These are phyloP conservation scores for Anisodus acutangulus DNA, from an alignment of 257 asterid genomes.

Conservation along the genomic window DNA sequence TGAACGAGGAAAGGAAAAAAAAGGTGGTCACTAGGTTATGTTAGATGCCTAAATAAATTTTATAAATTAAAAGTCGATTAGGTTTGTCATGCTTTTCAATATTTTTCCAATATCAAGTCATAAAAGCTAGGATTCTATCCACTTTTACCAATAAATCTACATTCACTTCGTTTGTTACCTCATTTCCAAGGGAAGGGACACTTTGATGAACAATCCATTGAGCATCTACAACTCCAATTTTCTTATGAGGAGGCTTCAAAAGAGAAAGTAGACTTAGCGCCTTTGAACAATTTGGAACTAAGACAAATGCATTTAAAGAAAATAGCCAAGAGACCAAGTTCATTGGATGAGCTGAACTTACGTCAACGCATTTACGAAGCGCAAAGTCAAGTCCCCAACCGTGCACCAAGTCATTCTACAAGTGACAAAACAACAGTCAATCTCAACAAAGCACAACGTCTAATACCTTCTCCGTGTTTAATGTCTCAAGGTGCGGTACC, in stretches of 20 bases:
- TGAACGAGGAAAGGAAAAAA: slow-evolving; percentile 13
- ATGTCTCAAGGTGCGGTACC: slow-evolving; percentile 44
- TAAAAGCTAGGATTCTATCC: neutral
- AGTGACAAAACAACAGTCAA: slow-evolving; percentile 1
- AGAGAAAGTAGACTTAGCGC: slow-evolving; percentile 4
- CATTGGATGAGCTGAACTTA: slow-evolving; percentile 31
- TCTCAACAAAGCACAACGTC: neutral
- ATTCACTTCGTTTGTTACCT: slow-evolving; percentile 46
- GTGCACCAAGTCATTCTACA: slow-evolving; percentile 89
- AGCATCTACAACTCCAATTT: slow-evolving; percentile 90
- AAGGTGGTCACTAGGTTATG: neutral
- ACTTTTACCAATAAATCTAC: neutral
- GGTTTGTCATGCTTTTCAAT: neutral
- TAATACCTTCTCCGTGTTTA: neutral
- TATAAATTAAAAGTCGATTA: neutral
- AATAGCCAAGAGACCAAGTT: neutral
- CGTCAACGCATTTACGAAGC: slow-evolving; percentile 83
- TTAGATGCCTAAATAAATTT: neutral
- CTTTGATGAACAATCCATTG: slow-evolving; percentile 84
- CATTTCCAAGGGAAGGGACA: slow-evolving; percentile 81
- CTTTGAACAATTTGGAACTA: neutral
- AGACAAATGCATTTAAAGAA: neutral
- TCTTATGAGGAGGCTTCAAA: slow-evolving; percentile 75
- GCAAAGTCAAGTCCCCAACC: slow-evolving; percentile 98
- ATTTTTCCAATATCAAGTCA: neutral